Conservation (phyloP, 164 flowering plant genomes). For the Stephania yunnanensis region DNA sequence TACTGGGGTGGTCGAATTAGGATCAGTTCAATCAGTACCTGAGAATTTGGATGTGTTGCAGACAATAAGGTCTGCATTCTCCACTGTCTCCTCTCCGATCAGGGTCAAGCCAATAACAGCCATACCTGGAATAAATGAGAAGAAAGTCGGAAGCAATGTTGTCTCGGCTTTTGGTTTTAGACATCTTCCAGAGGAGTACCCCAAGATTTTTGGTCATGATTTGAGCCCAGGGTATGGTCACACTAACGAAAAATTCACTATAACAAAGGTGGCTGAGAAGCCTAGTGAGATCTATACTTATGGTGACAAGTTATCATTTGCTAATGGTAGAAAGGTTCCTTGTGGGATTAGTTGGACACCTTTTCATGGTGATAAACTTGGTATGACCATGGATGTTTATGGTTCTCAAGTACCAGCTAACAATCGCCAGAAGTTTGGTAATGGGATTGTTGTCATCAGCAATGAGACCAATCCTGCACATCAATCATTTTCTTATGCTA, state of each 20-base stretch:
- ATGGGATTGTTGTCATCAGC: slow-evolving; percentile 12
- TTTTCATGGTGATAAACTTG: slow-evolving; percentile 34
- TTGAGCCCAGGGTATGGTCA: slow-evolving; percentile 37
- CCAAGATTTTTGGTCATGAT: slow-evolving; percentile 83
- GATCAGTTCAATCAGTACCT: slow-evolving; percentile 66
- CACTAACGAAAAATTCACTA: slow-evolving; percentile 49
- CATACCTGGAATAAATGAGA: slow-evolving; percentile 23
- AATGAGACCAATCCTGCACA: slow-evolving; percentile 12
- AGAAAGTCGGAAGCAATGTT: slow-evolving; percentile 31
- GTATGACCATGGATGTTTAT: slow-evolving; percentile 28
- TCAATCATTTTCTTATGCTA: slow-evolving; percentile 11
- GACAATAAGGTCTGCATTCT: slow-evolving; percentile 45
- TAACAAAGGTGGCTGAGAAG: slow-evolving; percentile 56
- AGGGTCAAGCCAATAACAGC: slow-evolving; percentile 28
- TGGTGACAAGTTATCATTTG: slow-evolving; percentile 36
- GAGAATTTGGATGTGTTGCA: slow-evolving; percentile 59
- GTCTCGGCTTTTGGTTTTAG: slow-evolving; percentile 27
- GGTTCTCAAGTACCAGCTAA: slow-evolving; percentile 22
- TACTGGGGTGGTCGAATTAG: slow-evolving; percentile 84
- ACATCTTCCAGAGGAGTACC: slow-evolving; percentile 30
- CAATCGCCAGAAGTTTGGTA: slow-evolving; percentile 30
- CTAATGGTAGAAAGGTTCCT: slow-evolving; percentile 36
- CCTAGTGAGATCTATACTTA: slow-evolving; percentile 38
- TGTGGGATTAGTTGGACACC: slow-evolving; percentile 41
- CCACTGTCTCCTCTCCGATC: slow-evolving; percentile 21